Evolutionary conservation across 208 protist species (phyloP), one percentile per base, ranked within the genome.

Genomic region (Acanthamoeba lenticulata): DNA sequence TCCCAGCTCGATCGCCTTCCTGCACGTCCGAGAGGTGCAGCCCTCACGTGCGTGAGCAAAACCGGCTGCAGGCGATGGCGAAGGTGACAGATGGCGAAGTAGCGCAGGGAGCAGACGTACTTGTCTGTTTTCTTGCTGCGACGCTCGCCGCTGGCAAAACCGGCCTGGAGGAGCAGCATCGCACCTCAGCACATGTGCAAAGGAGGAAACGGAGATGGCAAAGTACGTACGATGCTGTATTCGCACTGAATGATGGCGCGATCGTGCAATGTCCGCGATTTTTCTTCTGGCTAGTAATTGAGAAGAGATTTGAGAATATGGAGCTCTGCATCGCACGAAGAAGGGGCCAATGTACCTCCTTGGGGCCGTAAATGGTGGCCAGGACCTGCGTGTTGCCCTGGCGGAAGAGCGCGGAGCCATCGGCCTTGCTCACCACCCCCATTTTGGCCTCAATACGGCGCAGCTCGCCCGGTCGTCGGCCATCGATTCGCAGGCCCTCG

Each of bases 281-380:
- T 96, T 4, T 86, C 57, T 29, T 92, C 88, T 19, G 88, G 62
- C 42, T 55, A 32, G n/a, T n/a, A 45, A 69, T 1, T 34, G 11
- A 11, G 90, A 38, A 69, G 88, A 92, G 92, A 90, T 95, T 36
- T 34, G 38, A 89, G 44, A 5, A 24, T 6, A 92, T 55, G 7
- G 1, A 29, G 34, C 21, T 2, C n/a, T n/a, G n/a, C n/a, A n/a
- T n/a, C n/a, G n/a, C n/a, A n/a, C n/a, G n/a, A 38, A n/a, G 36
- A 1, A 1, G 9, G 24, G 2, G 42, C n/a, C 3, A 7, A 27
- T 17, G 55, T 42, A 97, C 89, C 96, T 98, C 97, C 38, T 94
- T 67, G 3, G 98, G 98, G 1, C 98, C 98, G 90, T 97, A 98
- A 1, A 99, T 97, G n/a, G 97, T 86, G 0, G 96, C 98, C 9